A percentile compares a stretch with the other conserved stretches of the same genome.
phyloP scores from a whole-genome alignment of 1,284 basidiomycete genomes.

The Puccinia coronata region DNA sequence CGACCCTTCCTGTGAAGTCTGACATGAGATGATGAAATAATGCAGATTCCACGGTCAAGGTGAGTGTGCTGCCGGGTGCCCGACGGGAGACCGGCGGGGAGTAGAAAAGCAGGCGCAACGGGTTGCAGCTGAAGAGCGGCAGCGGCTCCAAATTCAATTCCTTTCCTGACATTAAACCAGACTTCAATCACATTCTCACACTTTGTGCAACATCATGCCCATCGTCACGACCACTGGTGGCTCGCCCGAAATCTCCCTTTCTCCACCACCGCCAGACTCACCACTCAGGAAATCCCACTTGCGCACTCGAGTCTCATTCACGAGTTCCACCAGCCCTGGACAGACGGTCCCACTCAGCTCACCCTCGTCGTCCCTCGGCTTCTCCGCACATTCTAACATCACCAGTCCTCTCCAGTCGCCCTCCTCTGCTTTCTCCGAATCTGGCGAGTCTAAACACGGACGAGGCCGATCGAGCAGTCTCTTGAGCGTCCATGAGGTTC shows the following conservation, averaged over 20 bases:
- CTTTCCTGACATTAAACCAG: no score
- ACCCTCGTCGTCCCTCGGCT: constrained; percentile 11
- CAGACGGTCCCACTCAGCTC: not conserved
- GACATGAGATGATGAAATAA: no score
- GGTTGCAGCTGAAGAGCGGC: no score
- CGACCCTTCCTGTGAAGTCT: no score
- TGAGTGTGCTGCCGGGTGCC: no score
- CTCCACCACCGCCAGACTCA: constrained; percentile 26
- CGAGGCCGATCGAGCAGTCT: constrained; percentile 51
- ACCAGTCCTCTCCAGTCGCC: constrained; percentile 35
- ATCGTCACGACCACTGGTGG: not conserved
- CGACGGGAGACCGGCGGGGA: no score
- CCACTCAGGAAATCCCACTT: constrained; percentile 21
- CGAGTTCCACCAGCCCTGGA: not conserved
- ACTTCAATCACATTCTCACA: not conserved
- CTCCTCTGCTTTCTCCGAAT: constrained; percentile 32
- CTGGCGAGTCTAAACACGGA: not conserved
- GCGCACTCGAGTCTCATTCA: constrained; percentile 24
- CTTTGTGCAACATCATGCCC: not conserved
- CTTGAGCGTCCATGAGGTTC: constrained; percentile 60
- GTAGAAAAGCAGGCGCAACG: no score
- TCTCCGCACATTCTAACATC: not conserved
- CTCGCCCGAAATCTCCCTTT: constrained; percentile 34
- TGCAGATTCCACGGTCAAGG: no score
- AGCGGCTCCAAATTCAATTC: no score